phyloP scores from a whole-genome alignment of 2,329 filamentous ascomycete genomes.

The Fusarium floridanum region DNA sequence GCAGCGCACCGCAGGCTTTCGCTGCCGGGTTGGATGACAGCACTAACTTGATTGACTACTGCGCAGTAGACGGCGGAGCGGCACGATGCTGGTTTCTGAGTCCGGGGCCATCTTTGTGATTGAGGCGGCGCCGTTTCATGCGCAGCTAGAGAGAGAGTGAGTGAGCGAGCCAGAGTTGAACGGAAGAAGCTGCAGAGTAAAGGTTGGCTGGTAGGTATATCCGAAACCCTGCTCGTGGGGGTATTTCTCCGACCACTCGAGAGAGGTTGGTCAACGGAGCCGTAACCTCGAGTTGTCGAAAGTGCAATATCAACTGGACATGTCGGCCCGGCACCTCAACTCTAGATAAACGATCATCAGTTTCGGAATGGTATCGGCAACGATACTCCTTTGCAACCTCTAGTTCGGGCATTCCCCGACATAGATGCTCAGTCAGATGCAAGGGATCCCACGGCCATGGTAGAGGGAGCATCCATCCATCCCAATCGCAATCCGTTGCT shows the following conservation, averaged over 20 bases:
- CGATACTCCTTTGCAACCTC: neutral
- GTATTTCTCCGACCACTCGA: slow-evolving; percentile 3
- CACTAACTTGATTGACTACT: slow-evolving; percentile 1
- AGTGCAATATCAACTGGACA: neutral
- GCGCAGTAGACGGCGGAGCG: slow-evolving; percentile 12
- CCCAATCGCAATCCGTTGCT: slow-evolving; percentile 9
- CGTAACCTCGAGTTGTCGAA: neutral
- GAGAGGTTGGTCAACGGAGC: neutral
- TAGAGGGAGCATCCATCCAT: neutral
- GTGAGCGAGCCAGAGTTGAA: neutral
- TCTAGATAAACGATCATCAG: slow-evolving; percentile 5
- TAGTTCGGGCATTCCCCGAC: slow-evolving; percentile 1
- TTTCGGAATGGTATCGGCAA: neutral
- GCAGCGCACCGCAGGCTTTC: neutral
- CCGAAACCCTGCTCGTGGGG: slow-evolving; percentile 17
- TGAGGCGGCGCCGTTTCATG: neutral
- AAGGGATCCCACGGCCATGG: slow-evolving; percentile 22
- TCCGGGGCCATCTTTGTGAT: slow-evolving; percentile 14
- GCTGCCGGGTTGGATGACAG: neutral
- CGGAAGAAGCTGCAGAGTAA: neutral
- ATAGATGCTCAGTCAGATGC: slow-evolving; percentile 7
- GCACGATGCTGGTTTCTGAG: slow-evolving; percentile 13
- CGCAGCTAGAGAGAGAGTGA: neutral
- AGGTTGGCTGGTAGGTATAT: slow-evolving; percentile 6
- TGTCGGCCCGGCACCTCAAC: neutral